Evolutionary conservation across 371 early-diverging fungal genomes (phyloP).

Genomic region (Mucor irregularis): DNA sequence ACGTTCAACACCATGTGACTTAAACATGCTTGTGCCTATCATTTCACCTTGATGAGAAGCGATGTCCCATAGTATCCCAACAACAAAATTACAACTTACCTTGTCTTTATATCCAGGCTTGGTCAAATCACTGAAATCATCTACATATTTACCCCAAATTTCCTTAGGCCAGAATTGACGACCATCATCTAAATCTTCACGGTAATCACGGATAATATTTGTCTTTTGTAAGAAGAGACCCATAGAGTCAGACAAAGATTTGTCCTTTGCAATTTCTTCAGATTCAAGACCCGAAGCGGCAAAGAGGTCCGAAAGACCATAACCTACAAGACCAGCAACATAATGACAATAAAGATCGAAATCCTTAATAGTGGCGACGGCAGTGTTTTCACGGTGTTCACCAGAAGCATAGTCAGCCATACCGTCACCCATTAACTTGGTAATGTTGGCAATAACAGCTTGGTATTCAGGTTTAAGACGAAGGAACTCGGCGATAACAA

Average conservation of each 20-base stretch:
- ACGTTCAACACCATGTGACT: conserved; percentile 89
- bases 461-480: conserved; percentile 77
- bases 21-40: conserved; percentile 70
- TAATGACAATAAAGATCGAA: conserved; percentile 97
- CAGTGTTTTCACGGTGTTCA: conserved; percentile 60
- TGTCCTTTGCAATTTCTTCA: conserved; percentile 39
- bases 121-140: conserved; percentile 58
- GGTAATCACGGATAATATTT: conserved; percentile 93
- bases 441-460: conserved; percentile 87
- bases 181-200: conserved; percentile 87
- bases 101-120: conserved; percentile 62
- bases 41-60: not conserved
- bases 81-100: conserved; percentile 22
- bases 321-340: conserved; percentile 96
- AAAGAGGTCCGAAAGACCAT: conserved; percentile 91
- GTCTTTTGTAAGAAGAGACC: conserved; percentile 96
- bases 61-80: not conserved
- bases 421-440: conserved; percentile 89
- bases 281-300: conserved; percentile 85
- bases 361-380: conserved; percentile 78
- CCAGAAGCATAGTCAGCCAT: conserved; percentile 88
- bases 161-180: conserved; percentile 94
- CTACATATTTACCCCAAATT: conserved; percentile 80
- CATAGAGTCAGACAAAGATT: conserved; percentile 79
- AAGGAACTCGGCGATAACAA: conserved; percentile 89